phyloP scores from a whole-genome alignment of 2,329 filamentous ascomycete genomes.

The Hypocreales sp. region DNA sequence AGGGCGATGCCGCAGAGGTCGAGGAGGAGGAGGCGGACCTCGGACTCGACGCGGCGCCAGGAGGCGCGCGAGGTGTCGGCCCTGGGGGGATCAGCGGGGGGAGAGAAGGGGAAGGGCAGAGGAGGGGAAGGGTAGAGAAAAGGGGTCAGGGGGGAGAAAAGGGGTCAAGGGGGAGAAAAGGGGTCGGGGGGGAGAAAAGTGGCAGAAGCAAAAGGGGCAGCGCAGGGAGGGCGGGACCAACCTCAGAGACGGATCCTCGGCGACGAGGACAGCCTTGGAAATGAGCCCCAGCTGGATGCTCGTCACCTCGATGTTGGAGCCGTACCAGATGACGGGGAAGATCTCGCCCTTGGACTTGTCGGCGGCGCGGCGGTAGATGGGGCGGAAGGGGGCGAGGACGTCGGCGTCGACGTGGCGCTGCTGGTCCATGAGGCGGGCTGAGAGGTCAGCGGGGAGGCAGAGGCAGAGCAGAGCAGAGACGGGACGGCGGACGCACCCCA shows the following conservation, averaged over 20 bases:
- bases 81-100: no score
- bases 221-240: constrained; percentile 6
- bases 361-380: constrained; percentile 17
- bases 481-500: constrained; percentile 21
- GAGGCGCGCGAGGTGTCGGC: constrained; percentile 11
- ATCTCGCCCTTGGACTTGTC: constrained; percentile 22
- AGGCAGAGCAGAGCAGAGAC: no score
- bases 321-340: constrained; percentile 23
- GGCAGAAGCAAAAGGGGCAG: not conserved
- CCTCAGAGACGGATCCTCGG: constrained; percentile 21
- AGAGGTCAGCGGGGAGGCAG: not conserved
- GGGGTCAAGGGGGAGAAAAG: no score
- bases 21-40: constrained; percentile 20
- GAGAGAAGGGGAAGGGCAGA: no score
- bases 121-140: no score
- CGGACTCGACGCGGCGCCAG: constrained; percentile 21
- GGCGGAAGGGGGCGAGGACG: constrained; percentile 15
- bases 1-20: constrained; percentile 24
- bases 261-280: constrained; percentile 22
- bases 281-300: constrained; percentile 23
- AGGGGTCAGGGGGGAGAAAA: no score
- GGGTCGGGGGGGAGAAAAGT: not conserved
- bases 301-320: constrained; percentile 22
- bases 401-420: constrained; percentile 18
- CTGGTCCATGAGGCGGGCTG: constrained; percentile 20